Conservation (phyloP, 306 rosid genomes). For the Fagus crenata region DNA sequence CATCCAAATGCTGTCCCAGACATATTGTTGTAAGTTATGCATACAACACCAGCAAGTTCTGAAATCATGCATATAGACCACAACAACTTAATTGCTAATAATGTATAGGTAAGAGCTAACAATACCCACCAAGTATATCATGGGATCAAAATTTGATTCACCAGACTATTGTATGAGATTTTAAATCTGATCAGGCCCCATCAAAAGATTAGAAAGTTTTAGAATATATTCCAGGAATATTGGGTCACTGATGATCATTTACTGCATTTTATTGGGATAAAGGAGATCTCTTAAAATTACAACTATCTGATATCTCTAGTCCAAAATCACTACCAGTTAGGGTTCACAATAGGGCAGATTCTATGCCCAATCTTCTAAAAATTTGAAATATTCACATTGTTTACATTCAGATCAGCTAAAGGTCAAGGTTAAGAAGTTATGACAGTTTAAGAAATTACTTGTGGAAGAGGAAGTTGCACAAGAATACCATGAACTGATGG, state of each 20-base stretch:
- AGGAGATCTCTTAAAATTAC: neutral
- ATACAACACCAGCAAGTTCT: slow-evolving; percentile 38
- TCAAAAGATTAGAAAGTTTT: neutral
- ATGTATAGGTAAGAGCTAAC: slow-evolving; percentile 14
- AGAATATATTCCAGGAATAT: slow-evolving; percentile 4
- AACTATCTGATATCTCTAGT: neutral
- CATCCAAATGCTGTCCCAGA: slow-evolving; percentile 83
- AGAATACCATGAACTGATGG: slow-evolving; percentile 88
- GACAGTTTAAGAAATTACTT: slow-evolving; percentile 67
- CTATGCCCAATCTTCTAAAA: slow-evolving; percentile 2
- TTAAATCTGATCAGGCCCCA: neutral
- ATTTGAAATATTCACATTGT: neutral
- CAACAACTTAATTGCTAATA: slow-evolving; percentile 28
- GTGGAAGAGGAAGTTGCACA: slow-evolving; percentile 96
- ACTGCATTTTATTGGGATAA: neutral
- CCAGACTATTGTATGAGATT: slow-evolving; percentile 2
- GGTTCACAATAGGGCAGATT: neutral
- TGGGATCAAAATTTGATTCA: slow-evolving; percentile 7
- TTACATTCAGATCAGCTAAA: slow-evolving; percentile 21
- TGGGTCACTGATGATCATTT: neutral
- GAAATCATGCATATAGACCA: slow-evolving; percentile 35
- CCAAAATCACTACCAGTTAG: neutral
- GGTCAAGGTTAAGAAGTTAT: slow-evolving; percentile 17
- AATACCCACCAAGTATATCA: neutral
- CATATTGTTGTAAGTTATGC: slow-evolving; percentile 45